These are phyloP conservation scores for Suhomyces wounanorum DNA, from an alignment of 1,139 yeast genomes.

Conservation along the genomic window DNA sequence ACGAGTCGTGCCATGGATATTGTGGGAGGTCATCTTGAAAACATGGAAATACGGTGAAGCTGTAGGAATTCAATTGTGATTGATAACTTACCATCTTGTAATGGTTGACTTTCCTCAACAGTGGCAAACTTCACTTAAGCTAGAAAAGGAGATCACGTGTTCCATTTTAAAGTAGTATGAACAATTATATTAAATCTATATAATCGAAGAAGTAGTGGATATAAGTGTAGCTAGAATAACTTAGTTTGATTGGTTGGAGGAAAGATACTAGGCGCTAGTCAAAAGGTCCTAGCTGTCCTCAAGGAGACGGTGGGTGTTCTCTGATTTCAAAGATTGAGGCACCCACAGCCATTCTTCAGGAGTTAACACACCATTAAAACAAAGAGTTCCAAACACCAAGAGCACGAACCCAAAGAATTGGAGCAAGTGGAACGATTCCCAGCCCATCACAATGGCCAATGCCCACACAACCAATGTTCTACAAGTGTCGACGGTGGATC, in stretches of 20 bases:
- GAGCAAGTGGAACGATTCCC: conserved; percentile 67
- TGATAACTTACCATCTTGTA: not conserved
- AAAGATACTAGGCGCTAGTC: conserved; percentile 1
- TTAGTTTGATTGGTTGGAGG: no score
- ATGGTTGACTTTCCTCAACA: not conserved
- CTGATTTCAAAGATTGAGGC: conserved; percentile 30
- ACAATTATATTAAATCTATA: not conserved
- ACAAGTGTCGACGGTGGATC: conserved; percentile 80
- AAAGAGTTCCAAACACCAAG: conserved; percentile 71
- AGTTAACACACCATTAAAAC: conserved; percentile 68
- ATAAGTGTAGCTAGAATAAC: no score
- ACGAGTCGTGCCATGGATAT: no score
- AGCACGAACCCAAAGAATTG: conserved; percentile 67
- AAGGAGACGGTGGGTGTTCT: conserved; percentile 1
- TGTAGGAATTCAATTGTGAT: not conserved
- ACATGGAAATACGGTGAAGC: no score
- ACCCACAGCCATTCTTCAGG: conserved; percentile 49
- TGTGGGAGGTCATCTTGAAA: no score
- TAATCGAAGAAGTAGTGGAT: no score
- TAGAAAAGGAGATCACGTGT: not conserved
- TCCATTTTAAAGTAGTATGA: not conserved
- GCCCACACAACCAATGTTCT: conserved; percentile 78
- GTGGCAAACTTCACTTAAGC: not conserved
- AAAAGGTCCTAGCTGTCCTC: conserved; percentile 9
- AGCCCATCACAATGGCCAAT: conserved; percentile 70